Conservation (phyloP, 148 eudicot species). For the Persicaria tinctoria region DNA sequence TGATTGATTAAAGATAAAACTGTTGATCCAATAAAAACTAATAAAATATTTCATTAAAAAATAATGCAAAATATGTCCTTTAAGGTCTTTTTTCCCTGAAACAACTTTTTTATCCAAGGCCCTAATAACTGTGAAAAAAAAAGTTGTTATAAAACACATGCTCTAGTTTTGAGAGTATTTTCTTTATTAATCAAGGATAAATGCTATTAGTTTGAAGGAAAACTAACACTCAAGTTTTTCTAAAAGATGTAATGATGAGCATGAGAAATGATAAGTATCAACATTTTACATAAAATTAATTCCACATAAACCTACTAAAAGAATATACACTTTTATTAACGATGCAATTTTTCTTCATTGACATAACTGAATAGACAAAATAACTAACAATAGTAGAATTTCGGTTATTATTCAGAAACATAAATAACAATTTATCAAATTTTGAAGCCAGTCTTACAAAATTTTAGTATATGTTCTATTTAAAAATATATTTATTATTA, state of each 20-base stretch:
- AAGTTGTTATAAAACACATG: no score
- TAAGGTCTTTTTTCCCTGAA: no score
- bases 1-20: not conserved
- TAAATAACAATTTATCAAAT: not conserved
- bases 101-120: no score
- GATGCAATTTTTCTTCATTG: not conserved
- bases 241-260: no score
- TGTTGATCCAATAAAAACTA: not conserved
- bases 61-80: no score
- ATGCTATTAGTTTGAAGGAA: not conserved
- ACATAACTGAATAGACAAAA: not conserved
- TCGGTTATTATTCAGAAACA: not conserved
- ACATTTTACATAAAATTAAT: no score
- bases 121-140: no score
- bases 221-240: not conserved
- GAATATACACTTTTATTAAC: no score
- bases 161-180: no score
- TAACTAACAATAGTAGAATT: not conserved
- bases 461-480: not conserved
- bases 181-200: not conserved
- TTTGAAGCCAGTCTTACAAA: not conserved
- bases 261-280: no score
- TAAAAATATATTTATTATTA: not conserved
- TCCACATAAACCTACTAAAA: no score
- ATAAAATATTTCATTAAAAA: no score